These are phyloP conservation scores for Taphrina flavorubra DNA, from an alignment of 1,139 yeast genomes.

Conservation along the genomic window DNA sequence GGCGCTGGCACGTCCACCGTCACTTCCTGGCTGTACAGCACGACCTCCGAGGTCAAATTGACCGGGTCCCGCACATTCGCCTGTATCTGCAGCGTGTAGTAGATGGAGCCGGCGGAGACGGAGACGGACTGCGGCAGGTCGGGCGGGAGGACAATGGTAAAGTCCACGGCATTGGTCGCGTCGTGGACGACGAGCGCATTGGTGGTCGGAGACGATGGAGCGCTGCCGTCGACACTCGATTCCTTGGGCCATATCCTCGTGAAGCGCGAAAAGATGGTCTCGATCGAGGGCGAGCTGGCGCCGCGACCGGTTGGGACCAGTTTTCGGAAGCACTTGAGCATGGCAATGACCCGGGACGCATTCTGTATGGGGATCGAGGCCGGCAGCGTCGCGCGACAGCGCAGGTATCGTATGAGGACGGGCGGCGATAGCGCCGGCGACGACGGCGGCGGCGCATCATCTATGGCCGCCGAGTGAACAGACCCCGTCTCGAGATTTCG, in stretches of 20 bases:
- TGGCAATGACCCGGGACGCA: conserved; percentile 38
- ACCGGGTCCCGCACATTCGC: conserved; percentile 15
- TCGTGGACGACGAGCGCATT: conserved; percentile 28
- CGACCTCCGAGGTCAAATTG: conserved; percentile 11
- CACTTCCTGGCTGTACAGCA: conserved; percentile 29
- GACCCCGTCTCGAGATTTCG: not conserved
- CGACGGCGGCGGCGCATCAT: not conserved
- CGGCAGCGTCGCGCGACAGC: conserved; percentile 28
- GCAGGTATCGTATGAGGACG: conserved; percentile 25
- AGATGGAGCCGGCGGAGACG: conserved; percentile 31
- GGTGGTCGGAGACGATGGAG: conserved; percentile 9
- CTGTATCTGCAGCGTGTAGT: conserved; percentile 37
- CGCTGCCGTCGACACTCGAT: conserved; percentile 1
- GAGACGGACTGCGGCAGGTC: conserved; percentile 36
- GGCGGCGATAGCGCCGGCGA: conserved; percentile 7
- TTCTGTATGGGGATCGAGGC: conserved; percentile 19
- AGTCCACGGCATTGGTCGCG: conserved; percentile 21
- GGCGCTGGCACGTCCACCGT: conserved; percentile 35
- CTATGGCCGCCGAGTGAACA: not conserved
- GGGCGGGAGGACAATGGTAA: conserved; percentile 20
- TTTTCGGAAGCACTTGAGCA: conserved; percentile 39
- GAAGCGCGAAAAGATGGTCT: conserved; percentile 28
- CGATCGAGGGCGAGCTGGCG: conserved; percentile 25
- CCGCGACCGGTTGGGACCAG: conserved; percentile 18
- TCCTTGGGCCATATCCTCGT: conserved; percentile 33